Percentiles rank a stretch among this genome's conserved stretches.
Conservation (phyloP, 192 early-diverging fungal genomes). For the Neocallimastix lanati region DNA sequence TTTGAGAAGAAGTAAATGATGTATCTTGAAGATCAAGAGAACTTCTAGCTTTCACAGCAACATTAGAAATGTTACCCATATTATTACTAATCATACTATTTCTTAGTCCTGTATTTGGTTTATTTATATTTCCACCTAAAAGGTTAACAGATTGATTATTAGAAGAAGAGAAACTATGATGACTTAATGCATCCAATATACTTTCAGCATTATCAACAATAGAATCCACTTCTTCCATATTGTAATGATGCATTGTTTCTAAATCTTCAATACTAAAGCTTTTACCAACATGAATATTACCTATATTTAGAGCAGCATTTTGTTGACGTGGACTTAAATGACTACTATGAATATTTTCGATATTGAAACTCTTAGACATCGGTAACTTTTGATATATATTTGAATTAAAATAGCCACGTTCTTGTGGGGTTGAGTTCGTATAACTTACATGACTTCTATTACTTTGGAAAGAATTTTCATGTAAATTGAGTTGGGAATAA, state of each 20-base stretch:
- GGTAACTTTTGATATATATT: not conserved
- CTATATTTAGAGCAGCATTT: not conserved
- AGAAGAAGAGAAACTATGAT: not conserved
- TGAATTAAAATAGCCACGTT: not conserved
- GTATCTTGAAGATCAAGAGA: no score
- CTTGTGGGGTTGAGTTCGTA: not conserved
- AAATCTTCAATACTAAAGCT: not conserved
- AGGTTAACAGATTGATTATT: not conserved
- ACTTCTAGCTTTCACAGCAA: not conserved
- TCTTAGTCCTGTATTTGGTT: no score
- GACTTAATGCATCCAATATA: not conserved
- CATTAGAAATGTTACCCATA: not conserved
- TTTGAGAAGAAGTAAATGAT: not conserved
- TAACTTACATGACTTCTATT: not conserved
- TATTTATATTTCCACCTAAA: not conserved
- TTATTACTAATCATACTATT: no score
- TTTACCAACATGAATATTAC: not conserved
- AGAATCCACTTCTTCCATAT: not conserved
- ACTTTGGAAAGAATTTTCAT: not conserved
- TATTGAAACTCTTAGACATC: no score
- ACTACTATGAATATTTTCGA: no score
- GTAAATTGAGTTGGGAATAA: not conserved
- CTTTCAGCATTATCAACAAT: not conserved
- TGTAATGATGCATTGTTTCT: not conserved
- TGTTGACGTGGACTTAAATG: not conserved